phyloP scores from a whole-genome alignment of 2,329 filamentous ascomycete genomes.

The Epichloe elymi region DNA sequence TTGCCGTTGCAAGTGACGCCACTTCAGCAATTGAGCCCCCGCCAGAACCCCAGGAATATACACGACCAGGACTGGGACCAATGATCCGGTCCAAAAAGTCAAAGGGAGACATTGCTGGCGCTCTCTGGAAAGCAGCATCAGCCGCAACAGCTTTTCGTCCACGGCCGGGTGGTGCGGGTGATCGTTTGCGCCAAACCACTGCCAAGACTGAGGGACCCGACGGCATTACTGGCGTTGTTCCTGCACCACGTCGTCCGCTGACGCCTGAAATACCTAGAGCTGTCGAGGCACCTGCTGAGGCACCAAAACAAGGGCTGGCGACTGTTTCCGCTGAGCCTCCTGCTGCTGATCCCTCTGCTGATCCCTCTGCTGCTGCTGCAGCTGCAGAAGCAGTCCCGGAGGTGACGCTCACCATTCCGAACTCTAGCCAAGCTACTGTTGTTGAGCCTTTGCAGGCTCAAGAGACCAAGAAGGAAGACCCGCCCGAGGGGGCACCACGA shows the following conservation, averaged over 20 bases:
- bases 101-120: slow-evolving; percentile 58
- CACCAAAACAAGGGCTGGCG: not conserved
- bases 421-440: slow-evolving; percentile 26
- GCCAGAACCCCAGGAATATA: slow-evolving; percentile 21
- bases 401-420: slow-evolving; percentile 43
- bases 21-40: slow-evolving; percentile 11
- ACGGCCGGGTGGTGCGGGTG: slow-evolving; percentile 72
- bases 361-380: not conserved
- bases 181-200: slow-evolving; percentile 55
- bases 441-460: slow-evolving; percentile 17
- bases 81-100: slow-evolving; percentile 79
- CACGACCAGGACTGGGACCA: slow-evolving; percentile 67
- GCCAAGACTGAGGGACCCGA: slow-evolving; percentile 58
- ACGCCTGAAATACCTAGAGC: slow-evolving; percentile 17
- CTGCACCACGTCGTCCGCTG: slow-evolving; percentile 49
- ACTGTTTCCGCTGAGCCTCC: not conserved
- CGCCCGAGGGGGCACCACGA: slow-evolving; percentile 34
- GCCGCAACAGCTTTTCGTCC: slow-evolving; percentile 60
- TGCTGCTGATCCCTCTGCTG: not conserved
- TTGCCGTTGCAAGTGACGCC: slow-evolving; percentile 17
- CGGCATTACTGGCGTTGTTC: slow-evolving; percentile 80
- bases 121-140: slow-evolving; percentile 61
- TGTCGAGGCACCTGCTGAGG: slow-evolving; percentile 4
- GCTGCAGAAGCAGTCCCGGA: slow-evolving; percentile 29
- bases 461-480: slow-evolving; percentile 17